phyloP scores from a whole-genome alignment of 139 green algal species.

The Picochlorum sp. region DNA sequence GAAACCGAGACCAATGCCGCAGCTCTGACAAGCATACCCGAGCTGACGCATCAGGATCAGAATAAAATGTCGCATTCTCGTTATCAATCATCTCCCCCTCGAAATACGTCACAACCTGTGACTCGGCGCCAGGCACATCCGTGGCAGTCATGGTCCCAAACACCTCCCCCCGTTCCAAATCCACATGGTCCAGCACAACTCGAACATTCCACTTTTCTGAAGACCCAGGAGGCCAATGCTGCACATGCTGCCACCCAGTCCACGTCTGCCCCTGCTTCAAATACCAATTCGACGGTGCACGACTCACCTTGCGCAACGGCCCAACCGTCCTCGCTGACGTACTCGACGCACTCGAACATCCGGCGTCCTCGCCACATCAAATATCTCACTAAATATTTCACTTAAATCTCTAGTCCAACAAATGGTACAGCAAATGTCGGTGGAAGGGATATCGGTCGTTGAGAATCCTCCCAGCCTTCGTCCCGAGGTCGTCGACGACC shows the following conservation, averaged over 20 bases:
- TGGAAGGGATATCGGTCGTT: neutral
- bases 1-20: constrained; percentile 49
- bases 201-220: constrained; percentile 14
- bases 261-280: constrained; percentile 33
- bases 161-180: constrained; percentile 33
- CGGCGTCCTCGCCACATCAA: neutral
- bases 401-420: neutral
- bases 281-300: constrained; percentile 28
- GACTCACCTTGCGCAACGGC: neutral
- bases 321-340: neutral
- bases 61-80: constrained; percentile 60
- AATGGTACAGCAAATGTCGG: neutral
- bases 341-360: neutral
- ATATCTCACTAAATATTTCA: constrained; percentile 1
- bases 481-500: neutral
- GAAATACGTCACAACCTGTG: constrained; percentile 55
- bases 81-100: constrained; percentile 76
- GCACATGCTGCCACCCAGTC: constrained; percentile 29
- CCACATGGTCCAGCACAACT: constrained; percentile 30
- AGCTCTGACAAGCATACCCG: constrained; percentile 37
- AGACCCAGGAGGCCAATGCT: neutral
- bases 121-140: constrained; percentile 32
- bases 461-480: neutral
- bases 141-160: constrained; percentile 48
- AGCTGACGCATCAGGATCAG: constrained; percentile 41